These are phyloP conservation scores for Gracilariopsis chorda DNA, from an alignment of 23 red algal genomes.

Conservation along the genomic window DNA sequence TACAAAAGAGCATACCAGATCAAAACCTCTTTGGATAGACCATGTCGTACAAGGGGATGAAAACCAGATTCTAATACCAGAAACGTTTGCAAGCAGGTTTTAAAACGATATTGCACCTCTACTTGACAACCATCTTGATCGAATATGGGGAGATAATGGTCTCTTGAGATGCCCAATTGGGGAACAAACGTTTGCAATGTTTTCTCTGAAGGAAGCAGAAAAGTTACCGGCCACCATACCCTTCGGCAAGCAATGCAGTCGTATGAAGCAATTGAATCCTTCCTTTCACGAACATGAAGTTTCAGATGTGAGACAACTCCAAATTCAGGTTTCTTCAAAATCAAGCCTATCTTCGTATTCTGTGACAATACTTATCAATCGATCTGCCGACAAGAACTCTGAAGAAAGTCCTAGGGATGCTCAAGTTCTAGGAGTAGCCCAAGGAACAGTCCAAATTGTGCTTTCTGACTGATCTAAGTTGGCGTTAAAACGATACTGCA, in stretches of 20 bases:
- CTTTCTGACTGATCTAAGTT: constrained; percentile 39
- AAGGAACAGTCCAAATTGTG: constrained; percentile 21
- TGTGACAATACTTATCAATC: not conserved
- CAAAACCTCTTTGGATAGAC: constrained; percentile 19
- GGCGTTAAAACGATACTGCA: constrained; percentile 44
- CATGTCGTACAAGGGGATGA: constrained; percentile 24
- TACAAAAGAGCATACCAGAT: not conserved
- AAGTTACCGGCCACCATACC: constrained; percentile 32
- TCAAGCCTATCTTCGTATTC: constrained; percentile 48
- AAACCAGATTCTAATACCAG: constrained; percentile 44
- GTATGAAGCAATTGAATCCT: not conserved
- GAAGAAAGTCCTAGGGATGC: not conserved
- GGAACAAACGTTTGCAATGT: not conserved
- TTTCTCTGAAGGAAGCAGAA: constrained; percentile 36
- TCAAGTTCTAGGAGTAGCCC: not conserved
- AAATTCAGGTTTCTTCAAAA: constrained; percentile 7
- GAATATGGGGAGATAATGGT: constrained; percentile 14
- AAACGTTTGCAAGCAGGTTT: constrained; percentile 52
- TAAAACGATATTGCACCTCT: constrained; percentile 52
- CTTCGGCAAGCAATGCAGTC: not conserved
- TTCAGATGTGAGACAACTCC: constrained; percentile 33
- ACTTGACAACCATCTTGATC: constrained; percentile 20
- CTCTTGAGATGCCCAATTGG: not conserved
- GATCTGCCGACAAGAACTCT: not conserved
- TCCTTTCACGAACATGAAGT: constrained; percentile 15